Percentiles rank a stretch among this genome's conserved stretches.
Evolutionary conservation across 2,329 filamentous ascomycete genomes (phyloP).

Genomic region (Sclerotinia subarctica): DNA sequence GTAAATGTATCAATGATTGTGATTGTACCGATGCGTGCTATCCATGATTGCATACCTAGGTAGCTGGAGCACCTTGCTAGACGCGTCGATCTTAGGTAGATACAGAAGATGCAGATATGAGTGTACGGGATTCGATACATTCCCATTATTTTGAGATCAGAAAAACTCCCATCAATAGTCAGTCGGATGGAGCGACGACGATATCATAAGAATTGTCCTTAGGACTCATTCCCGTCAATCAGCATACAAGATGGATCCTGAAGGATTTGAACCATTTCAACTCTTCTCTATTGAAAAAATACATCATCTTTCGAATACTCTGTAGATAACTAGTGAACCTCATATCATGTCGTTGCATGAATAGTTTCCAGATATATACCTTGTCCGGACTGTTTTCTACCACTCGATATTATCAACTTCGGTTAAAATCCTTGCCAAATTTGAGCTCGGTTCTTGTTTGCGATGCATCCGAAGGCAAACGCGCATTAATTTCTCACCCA

Average conservation of each 20-base stretch:
- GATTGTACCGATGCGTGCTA: background rate
- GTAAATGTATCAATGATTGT: background rate
- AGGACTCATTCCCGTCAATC: background rate
- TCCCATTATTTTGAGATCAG: background rate
- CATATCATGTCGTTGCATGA: slow-evolving; percentile 13
- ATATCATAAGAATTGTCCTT: background rate
- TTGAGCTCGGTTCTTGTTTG: slow-evolving; percentile 10
- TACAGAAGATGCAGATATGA: background rate
- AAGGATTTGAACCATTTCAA: background rate
- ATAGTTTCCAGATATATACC: background rate
- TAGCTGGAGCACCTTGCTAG: background rate
- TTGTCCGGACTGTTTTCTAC: background rate
- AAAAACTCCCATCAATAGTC: background rate
- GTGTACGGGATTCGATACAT: background rate
- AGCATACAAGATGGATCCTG: background rate
- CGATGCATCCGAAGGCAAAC: slow-evolving; percentile 15
- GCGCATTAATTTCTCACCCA: slow-evolving; percentile 10
- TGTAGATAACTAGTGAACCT: background rate
- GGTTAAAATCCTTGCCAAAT: slow-evolving; percentile 17
- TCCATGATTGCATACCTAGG: background rate
- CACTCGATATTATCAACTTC: background rate
- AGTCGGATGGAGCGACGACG: background rate
- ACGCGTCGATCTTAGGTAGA: background rate
- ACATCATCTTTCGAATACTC: background rate
- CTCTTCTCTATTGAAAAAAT: background rate